phyloP scores from a whole-genome alignment of 2,329 filamentous ascomycete genomes.

The Teratosphaeria viscida region DNA sequence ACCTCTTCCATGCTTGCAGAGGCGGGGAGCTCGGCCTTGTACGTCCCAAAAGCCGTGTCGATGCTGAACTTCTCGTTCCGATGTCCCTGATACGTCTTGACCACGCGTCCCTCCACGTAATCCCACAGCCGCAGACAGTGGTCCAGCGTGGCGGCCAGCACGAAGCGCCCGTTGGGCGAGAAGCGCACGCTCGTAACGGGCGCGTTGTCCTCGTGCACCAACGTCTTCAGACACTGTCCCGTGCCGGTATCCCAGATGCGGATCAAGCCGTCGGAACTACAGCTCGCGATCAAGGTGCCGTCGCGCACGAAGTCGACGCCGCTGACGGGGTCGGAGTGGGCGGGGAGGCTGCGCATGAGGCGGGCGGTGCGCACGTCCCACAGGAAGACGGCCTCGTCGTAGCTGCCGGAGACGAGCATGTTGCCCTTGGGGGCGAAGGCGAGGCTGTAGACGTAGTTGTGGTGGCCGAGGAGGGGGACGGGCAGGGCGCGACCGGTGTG shows the following conservation, averaged over 20 bases:
- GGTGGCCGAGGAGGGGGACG: conserved; percentile 63
- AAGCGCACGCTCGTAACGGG: conserved; percentile 84
- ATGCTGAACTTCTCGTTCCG: conserved; percentile 74
- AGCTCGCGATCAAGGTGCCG: conserved; percentile 84
- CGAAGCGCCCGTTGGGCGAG: conserved; percentile 84
- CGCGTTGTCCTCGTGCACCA: conserved; percentile 93
- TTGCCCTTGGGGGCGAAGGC: conserved; percentile 98
- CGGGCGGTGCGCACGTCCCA: conserved; percentile 89
- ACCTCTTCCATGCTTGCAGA: conserved; percentile 1
- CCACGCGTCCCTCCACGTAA: conserved; percentile 79
- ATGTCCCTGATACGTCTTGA: conserved; percentile 97
- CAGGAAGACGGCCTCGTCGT: conserved; percentile 92
- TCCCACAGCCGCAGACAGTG: conserved; percentile 87
- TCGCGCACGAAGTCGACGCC: conserved; percentile 90
- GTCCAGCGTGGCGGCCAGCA: conserved; percentile 86
- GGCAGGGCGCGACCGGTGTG: conserved; percentile 49
- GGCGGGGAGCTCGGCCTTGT: conserved; percentile 29
- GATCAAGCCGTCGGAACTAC: conserved; percentile 81
- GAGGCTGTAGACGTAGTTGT: conserved; percentile 90
- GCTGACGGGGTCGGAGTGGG: conserved; percentile 87
- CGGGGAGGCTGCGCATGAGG: conserved; percentile 81
- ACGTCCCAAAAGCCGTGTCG: conserved; percentile 70
- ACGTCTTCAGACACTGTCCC: conserved; percentile 85
- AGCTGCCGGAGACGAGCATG: conserved; percentile 87
- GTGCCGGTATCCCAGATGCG: conserved; percentile 94